phyloP scores from a whole-genome alignment of 2,329 filamentous ascomycete genomes.

The Xylaria sp. region DNA sequence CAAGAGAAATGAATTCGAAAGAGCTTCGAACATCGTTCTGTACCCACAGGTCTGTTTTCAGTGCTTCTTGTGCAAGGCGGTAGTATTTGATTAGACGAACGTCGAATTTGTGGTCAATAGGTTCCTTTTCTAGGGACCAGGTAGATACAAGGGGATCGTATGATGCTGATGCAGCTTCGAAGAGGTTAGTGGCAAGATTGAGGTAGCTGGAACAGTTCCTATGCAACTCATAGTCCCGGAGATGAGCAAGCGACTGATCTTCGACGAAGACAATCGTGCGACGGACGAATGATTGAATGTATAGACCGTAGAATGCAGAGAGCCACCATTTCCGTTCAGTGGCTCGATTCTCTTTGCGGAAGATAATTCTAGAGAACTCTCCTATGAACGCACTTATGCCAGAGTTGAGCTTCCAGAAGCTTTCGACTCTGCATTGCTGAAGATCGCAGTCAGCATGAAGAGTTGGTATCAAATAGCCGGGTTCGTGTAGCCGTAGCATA shows the following conservation, averaged over 20 bases:
- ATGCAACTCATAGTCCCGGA: background rate
- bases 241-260: constrained; percentile 11
- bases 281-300: constrained; percentile 16
- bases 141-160: constrained; percentile 5
- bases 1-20: constrained; percentile 6
- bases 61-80: constrained; percentile 3
- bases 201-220: constrained; percentile 7
- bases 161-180: constrained; percentile 14
- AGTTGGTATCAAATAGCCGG: constrained; percentile 9
- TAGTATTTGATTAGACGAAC: constrained; percentile 18
- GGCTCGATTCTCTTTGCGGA: constrained; percentile 13
- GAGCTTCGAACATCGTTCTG: background rate
- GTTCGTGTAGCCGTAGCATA: constrained; percentile 12
- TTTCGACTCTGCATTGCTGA: constrained; percentile 8
- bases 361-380: constrained; percentile 4
- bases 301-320: constrained; percentile 13
- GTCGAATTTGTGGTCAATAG: constrained; percentile 16
- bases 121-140: constrained; percentile 13
- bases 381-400: constrained; percentile 9
- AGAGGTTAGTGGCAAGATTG: constrained; percentile 8
- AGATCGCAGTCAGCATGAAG: constrained; percentile 6
- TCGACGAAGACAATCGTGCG: constrained; percentile 13
- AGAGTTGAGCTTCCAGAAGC: background rate
- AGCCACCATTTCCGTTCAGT: constrained; percentile 21
- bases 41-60: constrained; percentile 1